A percentile compares a stretch with the other conserved stretches of the same genome.
Conservation (phyloP, 768 basidiomycete genomes). For the Rhizopogon roseolus region DNA sequence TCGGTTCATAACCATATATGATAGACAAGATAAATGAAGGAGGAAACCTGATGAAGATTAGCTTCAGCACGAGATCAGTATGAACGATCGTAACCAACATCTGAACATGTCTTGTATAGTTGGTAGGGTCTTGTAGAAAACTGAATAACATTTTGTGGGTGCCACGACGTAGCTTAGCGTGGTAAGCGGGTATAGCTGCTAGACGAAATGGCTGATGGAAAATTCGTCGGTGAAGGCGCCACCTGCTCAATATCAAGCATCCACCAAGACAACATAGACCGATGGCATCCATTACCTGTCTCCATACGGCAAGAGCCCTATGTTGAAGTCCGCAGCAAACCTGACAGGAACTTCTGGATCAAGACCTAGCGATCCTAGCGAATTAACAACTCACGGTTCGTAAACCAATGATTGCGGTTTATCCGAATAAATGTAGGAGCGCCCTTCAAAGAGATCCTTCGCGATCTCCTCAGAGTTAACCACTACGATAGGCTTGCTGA, state of each 20-base stretch:
- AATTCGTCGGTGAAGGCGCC: not conserved
- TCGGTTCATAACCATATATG: not conserved
- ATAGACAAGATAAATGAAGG: not conserved
- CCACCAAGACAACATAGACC: no score
- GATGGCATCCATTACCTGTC: not conserved
- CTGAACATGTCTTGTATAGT: no score
- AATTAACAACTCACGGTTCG: not conserved
- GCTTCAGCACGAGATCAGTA: not conserved
- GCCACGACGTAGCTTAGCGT: not conserved
- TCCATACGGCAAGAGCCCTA: not conserved
- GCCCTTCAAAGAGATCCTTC: constrained; percentile 30
- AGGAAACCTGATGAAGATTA: not conserved
- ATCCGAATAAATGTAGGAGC: constrained; percentile 33
- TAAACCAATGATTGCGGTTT: constrained; percentile 12
- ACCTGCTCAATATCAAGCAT: not conserved
- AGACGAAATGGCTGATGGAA: not conserved
- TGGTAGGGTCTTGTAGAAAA: not conserved
- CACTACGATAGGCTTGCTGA: constrained; percentile 24
- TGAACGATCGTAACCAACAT: not conserved
- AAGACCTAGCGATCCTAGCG: not conserved
- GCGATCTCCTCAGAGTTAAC: constrained; percentile 28
- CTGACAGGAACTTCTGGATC: not conserved
- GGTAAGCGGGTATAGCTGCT: not conserved
- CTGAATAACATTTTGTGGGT: not conserved
- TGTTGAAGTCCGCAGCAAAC: not conserved